These are phyloP conservation scores for Ulmus americana DNA, from an alignment of 331 rosid genomes.

Conservation along the genomic window DNA sequence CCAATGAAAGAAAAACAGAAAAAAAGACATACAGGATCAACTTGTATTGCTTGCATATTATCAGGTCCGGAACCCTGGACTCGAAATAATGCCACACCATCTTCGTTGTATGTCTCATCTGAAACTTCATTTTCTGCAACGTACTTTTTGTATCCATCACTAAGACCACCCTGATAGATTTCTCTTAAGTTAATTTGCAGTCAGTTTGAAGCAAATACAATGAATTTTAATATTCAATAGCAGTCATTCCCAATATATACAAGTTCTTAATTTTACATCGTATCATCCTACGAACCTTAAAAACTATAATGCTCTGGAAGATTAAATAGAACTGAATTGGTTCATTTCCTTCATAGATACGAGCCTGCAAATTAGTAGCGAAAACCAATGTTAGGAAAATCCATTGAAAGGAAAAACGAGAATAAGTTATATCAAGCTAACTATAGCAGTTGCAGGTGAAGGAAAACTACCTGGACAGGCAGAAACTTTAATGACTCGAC, in stretches of 20 bases:
- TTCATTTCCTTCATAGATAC: conserved; percentile 83
- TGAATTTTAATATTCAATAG: conserved; percentile 1
- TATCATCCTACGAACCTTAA: conserved; percentile 59
- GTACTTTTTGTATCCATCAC: conserved; percentile 71
- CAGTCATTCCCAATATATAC: conserved; percentile 1
- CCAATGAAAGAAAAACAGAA: background rate
- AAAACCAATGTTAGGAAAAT: conserved; percentile 33
- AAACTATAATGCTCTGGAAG: conserved; percentile 72
- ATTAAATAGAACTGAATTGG: conserved; percentile 73
- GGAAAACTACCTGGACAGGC: conserved; percentile 61
- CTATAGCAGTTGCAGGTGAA: conserved; percentile 15
- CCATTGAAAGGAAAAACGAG: conserved; percentile 8
- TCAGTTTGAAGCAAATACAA: conserved; percentile 19
- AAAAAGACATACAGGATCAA: conserved; percentile 54
- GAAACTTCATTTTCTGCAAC: conserved; percentile 58
- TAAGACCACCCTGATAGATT: conserved; percentile 74
- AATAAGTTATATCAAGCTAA: conserved; percentile 17
- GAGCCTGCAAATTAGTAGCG: conserved; percentile 49
- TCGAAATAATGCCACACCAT: conserved; percentile 82
- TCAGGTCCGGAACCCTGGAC: conserved; percentile 95
- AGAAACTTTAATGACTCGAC: conserved; percentile 79
- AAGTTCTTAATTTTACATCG: conserved; percentile 9
- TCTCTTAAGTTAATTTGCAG: conserved; percentile 24
- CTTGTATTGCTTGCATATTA: conserved; percentile 98
- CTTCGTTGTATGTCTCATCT: conserved; percentile 77